phyloP scores from a whole-genome alignment of 1,284 basidiomycete species.

The Ustilago trichophora region DNA sequence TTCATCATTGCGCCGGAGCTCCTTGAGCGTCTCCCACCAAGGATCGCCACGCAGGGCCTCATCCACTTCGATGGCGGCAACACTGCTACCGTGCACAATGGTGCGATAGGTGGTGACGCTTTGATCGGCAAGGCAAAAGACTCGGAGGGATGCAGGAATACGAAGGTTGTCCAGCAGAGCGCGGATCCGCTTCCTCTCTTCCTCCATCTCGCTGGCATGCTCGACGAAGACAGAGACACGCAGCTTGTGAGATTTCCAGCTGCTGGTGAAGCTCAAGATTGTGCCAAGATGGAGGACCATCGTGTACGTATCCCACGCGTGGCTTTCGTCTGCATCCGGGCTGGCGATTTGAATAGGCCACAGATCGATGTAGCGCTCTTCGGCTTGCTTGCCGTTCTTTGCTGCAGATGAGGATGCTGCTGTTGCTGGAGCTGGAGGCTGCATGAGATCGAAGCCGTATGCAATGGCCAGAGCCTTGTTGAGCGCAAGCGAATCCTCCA shows the following conservation, averaged over 20 bases:
- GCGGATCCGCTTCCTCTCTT: slow-evolving; percentile 58
- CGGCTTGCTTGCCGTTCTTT: slow-evolving; percentile 13
- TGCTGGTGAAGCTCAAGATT: slow-evolving; percentile 63
- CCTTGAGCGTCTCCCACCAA: slow-evolving; percentile 63
- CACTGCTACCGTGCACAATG: slow-evolving; percentile 58
- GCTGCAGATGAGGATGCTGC: too few relatives aligned
- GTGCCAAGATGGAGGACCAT: slow-evolving; percentile 66
- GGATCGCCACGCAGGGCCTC: slow-evolving; percentile 57
- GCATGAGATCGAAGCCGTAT: slow-evolving; percentile 61
- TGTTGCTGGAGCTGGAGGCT: slow-evolving; percentile 42
- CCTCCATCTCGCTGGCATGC: slow-evolving; percentile 54
- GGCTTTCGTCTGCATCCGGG: slow-evolving; percentile 49
- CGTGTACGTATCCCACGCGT: slow-evolving; percentile 66
- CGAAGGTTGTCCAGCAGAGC: slow-evolving; percentile 64
- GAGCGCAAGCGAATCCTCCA: slow-evolving; percentile 64
- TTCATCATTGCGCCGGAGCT: slow-evolving; percentile 58
- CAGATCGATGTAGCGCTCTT: slow-evolving; percentile 60
- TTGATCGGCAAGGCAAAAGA: slow-evolving; percentile 58
- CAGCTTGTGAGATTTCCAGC: slow-evolving; percentile 63
- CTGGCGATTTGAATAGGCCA: slow-evolving; percentile 66
- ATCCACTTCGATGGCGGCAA: slow-evolving; percentile 42
- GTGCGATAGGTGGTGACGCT: slow-evolving; percentile 59
- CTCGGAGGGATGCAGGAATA: slow-evolving; percentile 61
- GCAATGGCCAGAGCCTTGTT: slow-evolving; percentile 65
- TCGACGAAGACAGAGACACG: slow-evolving; percentile 66